Conservation (phyloP, 441 rosid species). For the Arabidopsis lyrata region DNA sequence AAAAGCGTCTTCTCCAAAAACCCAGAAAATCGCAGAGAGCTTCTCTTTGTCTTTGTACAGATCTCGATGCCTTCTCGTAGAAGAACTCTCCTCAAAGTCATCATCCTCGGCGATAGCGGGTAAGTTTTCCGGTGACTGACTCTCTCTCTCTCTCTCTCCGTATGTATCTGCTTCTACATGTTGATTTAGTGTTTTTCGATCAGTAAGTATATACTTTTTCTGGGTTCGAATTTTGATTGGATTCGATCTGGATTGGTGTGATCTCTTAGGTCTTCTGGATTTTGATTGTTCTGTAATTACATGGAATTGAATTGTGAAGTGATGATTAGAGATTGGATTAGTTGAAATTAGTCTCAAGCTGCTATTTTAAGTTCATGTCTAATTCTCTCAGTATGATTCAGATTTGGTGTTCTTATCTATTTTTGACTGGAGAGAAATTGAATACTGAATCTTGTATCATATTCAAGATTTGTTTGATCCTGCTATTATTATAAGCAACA, state of each 20-base stretch:
- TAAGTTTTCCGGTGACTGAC: conserved; percentile 13
- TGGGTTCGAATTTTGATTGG: conserved; percentile 4
- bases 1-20: too few species aligned
- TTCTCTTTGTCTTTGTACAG: background rate
- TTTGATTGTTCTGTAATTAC: background rate
- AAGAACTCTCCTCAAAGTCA: conserved; percentile 82
- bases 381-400: too few species aligned
- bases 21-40: too few species aligned
- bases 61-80: conserved; percentile 69
- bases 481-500: background rate
- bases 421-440: background rate
- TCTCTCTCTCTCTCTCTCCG: background rate
- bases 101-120: conserved; percentile 94
- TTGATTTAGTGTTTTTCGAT: conserved; percentile 18
- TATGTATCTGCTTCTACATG: conserved; percentile 14
- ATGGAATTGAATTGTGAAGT: background rate
- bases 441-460: background rate
- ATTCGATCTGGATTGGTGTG: conserved; percentile 25
- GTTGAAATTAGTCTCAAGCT: too few species aligned
- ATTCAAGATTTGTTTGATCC: background rate
- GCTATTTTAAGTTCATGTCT: too few species aligned
- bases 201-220: background rate
- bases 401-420: background rate
- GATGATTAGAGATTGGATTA: background rate
- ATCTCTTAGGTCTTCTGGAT: conserved; percentile 19